Percentiles rank a stretch among this genome's conserved stretches.
Evolutionary conservation across 2,329 filamentous ascomycete species (phyloP).

Genomic region (Fusarium goolgardi): DNA sequence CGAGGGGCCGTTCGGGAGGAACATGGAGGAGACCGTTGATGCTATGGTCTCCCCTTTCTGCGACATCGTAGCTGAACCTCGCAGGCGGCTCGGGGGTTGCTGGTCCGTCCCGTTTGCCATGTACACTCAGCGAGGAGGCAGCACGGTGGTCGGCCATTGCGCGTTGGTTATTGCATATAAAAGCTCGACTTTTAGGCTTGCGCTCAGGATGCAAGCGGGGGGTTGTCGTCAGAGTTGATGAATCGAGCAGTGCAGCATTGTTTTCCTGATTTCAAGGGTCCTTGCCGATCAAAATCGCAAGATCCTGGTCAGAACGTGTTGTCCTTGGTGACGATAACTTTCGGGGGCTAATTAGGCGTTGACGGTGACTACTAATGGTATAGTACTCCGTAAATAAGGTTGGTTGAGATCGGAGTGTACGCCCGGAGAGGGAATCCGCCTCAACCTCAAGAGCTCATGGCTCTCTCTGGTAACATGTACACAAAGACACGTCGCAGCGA

Average conservation of each 20-base stretch:
- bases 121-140: slow-evolving; percentile 40
- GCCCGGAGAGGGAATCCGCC: slow-evolving; percentile 37
- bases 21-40: slow-evolving; percentile 44
- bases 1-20: slow-evolving; percentile 44
- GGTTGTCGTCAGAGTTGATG: slow-evolving; percentile 37
- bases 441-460: slow-evolving; percentile 44
- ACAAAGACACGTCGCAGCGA: slow-evolving; percentile 13
- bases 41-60: slow-evolving; percentile 42
- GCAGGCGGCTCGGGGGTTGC: slow-evolving; percentile 43
- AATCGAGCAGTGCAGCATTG: slow-evolving; percentile 38
- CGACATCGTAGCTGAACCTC: slow-evolving; percentile 46
- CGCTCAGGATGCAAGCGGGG: slow-evolving; percentile 30
- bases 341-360: slow-evolving; percentile 16
- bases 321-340: slow-evolving; percentile 40
- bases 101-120: slow-evolving; percentile 45
- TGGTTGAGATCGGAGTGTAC: slow-evolving; percentile 29
- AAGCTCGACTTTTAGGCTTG: slow-evolving; percentile 34
- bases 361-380: slow-evolving; percentile 20
- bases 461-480: slow-evolving; percentile 12
- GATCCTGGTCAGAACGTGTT: slow-evolving; percentile 33
- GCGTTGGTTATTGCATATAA: slow-evolving; percentile 41
- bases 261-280: slow-evolving; percentile 39
- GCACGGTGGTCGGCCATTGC: slow-evolving; percentile 45
- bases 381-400: slow-evolving; percentile 18
- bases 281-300: slow-evolving; percentile 34